Evolutionary conservation across 306 rosid genomes (phyloP), one percentile per base, ranked within the genome.

Genomic region (Cicer yamashitae): DNA sequence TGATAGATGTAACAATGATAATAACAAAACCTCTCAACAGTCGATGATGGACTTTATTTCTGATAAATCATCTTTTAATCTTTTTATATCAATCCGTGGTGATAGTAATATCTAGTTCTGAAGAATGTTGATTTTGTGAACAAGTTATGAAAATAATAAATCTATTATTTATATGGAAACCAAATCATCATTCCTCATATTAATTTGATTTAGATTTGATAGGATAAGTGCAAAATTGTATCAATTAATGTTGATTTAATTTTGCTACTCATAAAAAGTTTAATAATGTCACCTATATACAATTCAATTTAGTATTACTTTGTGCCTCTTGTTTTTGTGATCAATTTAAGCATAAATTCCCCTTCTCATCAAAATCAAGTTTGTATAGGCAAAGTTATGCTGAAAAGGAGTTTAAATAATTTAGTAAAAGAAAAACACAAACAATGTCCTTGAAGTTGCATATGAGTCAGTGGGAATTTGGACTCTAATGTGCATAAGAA

Each of bases 131-230:
- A 67, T 67, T 46, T 67, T 17, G 4, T 2, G 14, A 14, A 6
- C 7, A 13, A 0, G 25, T 4, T 69, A 25, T 48, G 12, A 8
- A 30, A 46, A 5, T 13, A 15, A 46, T 22, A 6, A 34, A 34
- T 48, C 25, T 30, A 5, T 50, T 14, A 50, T 51, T 50, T 3
- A 69, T 30, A 51, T 9, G 8, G 3, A 64, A 69, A 11, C 10
- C 11, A 11, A 18, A 18, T 45, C 6, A 66, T 44, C 7, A 7
- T 7, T 46, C 13, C 30, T 67, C 17, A n/a, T 25, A 22, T 30
- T 50, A 6, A 69, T 50, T 69, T n/a, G 5, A 37, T 34, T 69
- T 51, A 69, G 14, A 69, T 69, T 34, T 69, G 12, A 50, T 51
- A 8, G 37, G 7, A n/a, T 14, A 10, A 13, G 5, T 51, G 20